A percentile compares a stretch with the other conserved stretches of the same genome.
These are phyloP conservation scores for Warburgia ugandensis DNA, from an alignment of 164 flowering plant species.

Conservation along the genomic window DNA sequence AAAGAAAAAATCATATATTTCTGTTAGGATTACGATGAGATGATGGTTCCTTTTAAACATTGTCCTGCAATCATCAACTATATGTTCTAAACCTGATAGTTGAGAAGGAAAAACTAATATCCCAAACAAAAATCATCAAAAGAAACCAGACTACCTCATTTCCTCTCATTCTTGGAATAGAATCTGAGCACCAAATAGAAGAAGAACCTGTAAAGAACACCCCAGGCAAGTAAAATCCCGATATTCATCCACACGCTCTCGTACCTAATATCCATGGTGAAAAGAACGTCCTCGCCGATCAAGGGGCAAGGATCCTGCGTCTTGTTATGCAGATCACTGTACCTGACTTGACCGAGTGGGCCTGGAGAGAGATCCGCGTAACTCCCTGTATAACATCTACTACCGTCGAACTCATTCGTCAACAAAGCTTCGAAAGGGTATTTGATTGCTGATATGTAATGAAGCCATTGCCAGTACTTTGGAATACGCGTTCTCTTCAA, in stretches of 20 bases:
- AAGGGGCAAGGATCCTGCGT: constrained; percentile 2
- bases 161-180: constrained; percentile 73
- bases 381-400: constrained; percentile 33
- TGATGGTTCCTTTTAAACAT: too few relatives aligned
- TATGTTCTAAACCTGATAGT: too few relatives aligned
- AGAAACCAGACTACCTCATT: constrained; percentile 26
- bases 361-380: constrained; percentile 51
- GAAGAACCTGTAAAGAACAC: constrained; percentile 56
- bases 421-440: constrained; percentile 75
- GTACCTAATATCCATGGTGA: constrained; percentile 41
- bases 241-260: constrained; percentile 50
- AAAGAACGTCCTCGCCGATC: constrained; percentile 56
- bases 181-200: constrained; percentile 71
- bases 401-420: constrained; percentile 45
- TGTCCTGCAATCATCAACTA: too few relatives aligned
- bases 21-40: too few relatives aligned
- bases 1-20: too few relatives aligned
- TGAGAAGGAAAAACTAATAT: too few relatives aligned
- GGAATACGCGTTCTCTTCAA: constrained; percentile 50
- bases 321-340: constrained; percentile 30
- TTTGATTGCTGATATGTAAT: constrained; percentile 69
- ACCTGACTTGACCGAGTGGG: constrained; percentile 44
- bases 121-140: neutral
- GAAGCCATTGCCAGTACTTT: constrained; percentile 62
- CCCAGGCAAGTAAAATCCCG: constrained; percentile 64